phyloP scores from a whole-genome alignment of 73 alveolate genomes.

The Tetrahymena elliotti region DNA sequence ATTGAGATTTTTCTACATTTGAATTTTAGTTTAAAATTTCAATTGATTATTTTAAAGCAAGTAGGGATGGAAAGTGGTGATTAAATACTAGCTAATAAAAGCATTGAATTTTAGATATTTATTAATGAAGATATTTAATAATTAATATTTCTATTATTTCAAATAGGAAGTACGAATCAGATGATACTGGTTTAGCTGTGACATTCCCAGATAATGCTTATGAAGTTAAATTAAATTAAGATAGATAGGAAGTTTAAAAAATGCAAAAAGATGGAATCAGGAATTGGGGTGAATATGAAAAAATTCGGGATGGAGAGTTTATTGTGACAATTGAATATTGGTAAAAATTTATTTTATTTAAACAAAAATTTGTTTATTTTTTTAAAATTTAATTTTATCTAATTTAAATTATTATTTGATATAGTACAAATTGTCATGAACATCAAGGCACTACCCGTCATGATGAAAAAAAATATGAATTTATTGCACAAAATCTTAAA shows the following conservation, averaged over 20 bases:
- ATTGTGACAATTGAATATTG: constrained; percentile 39
- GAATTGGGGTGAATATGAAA: constrained; percentile 28
- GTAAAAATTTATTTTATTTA: neutral
- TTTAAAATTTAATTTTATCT: neutral
- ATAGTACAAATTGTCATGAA: constrained; percentile 47
- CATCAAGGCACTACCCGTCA: constrained; percentile 46
- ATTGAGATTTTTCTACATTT: neutral
- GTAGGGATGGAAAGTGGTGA: neutral
- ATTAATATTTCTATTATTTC: neutral
- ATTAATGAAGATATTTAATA: neutral
- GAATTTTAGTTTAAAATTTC: neutral
- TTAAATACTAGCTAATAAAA: neutral
- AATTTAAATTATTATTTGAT: neutral
- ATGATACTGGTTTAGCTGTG: neutral
- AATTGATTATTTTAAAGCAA: neutral
- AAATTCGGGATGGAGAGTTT: constrained; percentile 25
- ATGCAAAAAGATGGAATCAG: constrained; percentile 20
- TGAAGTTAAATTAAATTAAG: neutral
- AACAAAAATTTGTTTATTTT: neutral
- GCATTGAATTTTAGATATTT: neutral
- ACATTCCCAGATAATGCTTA: neutral
- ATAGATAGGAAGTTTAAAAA: neutral
- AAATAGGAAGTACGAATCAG: neutral
- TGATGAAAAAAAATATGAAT: constrained; percentile 38
- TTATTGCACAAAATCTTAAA: constrained; percentile 28